A percentile compares a stretch with the other conserved stretches of the same genome.
phyloP scores from a whole-genome alignment of 75 land plant species.

The Ceratopteris richardii region DNA sequence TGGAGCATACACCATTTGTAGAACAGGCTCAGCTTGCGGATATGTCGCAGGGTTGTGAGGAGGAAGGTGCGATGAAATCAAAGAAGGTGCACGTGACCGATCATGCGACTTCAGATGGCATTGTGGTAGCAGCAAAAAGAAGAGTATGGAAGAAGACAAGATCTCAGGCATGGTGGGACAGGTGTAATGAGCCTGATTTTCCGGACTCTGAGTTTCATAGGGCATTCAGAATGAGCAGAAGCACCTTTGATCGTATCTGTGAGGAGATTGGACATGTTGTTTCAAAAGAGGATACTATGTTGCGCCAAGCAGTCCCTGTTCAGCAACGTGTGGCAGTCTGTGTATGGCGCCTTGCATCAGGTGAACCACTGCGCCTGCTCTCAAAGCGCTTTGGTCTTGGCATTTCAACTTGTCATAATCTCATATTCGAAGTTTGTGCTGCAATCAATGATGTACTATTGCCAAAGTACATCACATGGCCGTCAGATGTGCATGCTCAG shows the following conservation, averaged over 20 bases:
- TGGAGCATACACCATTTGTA: background rate
- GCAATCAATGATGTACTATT: conserved; percentile 79
- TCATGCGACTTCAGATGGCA: background rate
- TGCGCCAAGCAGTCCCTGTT: conserved; percentile 75
- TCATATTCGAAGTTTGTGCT: conserved; percentile 82
- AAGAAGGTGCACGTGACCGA: background rate
- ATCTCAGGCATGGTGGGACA: conserved; percentile 75
- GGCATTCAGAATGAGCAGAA: conserved; percentile 72
- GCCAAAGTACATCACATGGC: conserved; percentile 85
- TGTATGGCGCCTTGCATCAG: conserved; percentile 94
- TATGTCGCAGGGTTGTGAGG: background rate
- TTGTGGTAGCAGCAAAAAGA: conserved; percentile 1
- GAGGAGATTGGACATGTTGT: conserved; percentile 62
- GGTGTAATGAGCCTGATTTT: conserved; percentile 63
- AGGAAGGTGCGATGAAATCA: background rate
- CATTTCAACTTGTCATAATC: conserved; percentile 94
- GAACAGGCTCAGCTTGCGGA: background rate
- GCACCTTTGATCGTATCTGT: conserved; percentile 77
- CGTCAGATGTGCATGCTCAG: conserved; percentile 33
- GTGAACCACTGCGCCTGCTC: conserved; percentile 85
- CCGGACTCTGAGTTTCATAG: conserved; percentile 76
- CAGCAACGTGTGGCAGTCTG: conserved; percentile 88
- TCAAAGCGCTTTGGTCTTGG: conserved; percentile 90
- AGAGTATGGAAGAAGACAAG: conserved; percentile 33
- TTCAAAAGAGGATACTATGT: conserved; percentile 82